Evolutionary conservation across 2,329 filamentous ascomycete species (phyloP).

Genomic region (Pestalotiopsis sp.): DNA sequence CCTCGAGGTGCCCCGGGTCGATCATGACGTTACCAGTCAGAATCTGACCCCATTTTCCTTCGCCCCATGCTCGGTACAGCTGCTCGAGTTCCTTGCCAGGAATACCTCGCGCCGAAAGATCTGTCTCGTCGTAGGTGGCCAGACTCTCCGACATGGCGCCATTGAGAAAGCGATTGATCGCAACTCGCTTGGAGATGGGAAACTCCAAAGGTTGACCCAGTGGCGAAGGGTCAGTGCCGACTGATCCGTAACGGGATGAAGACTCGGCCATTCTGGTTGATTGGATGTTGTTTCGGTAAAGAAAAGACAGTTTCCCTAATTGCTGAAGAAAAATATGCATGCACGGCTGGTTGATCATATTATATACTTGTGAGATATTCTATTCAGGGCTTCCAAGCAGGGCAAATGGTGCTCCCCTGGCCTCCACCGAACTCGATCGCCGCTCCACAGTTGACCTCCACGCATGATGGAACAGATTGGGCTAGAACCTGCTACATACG

Average conservation of each 20-base stretch:
- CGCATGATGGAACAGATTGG: background rate
- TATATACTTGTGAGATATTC: background rate
- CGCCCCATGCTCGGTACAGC: conserved; percentile 62
- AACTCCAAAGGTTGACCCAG: conserved; percentile 49
- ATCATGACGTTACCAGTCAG: conserved; percentile 66
- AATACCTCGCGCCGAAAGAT: conserved; percentile 47
- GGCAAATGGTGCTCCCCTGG: background rate
- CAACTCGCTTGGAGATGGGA: conserved; percentile 52
- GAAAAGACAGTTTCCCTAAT: background rate
- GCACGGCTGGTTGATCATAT: background rate
- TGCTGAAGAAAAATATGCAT: background rate
- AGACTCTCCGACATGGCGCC: conserved; percentile 67
- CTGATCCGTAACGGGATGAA: conserved; percentile 19
- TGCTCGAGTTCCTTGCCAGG: conserved; percentile 44
- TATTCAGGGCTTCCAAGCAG: background rate
- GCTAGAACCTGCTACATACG: background rate
- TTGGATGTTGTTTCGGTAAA: background rate
- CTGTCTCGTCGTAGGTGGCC: conserved; percentile 58
- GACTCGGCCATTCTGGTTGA: background rate
- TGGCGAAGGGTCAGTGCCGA: conserved; percentile 26
- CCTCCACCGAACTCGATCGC: background rate
- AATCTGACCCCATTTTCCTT: conserved; percentile 55
- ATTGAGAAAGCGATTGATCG: conserved; percentile 67
- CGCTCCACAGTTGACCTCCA: background rate
- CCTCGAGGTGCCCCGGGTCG: conserved; percentile 59